Evolutionary conservation across 768 basidiomycete species (phyloP).

Genomic region (Boletus eberwhitei): DNA sequence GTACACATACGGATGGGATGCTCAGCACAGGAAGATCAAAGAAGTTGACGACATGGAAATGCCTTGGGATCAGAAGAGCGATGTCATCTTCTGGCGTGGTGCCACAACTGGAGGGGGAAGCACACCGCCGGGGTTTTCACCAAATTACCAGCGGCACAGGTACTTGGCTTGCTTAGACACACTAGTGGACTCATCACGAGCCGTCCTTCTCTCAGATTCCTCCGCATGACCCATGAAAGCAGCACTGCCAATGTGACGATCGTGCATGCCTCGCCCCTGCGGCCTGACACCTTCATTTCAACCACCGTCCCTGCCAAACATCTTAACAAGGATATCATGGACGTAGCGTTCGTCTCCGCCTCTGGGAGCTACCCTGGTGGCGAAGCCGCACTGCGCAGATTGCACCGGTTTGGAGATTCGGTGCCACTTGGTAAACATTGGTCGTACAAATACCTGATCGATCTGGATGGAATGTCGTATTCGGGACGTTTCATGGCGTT

Average conservation of each 20-base stretch:
- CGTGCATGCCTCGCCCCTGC: constrained; percentile 65
- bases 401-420: constrained; percentile 68
- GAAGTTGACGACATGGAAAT: constrained; percentile 83
- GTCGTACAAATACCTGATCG: constrained; percentile 90
- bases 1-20: constrained; percentile 92
- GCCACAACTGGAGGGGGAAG: constrained; percentile 94
- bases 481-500: constrained; percentile 86
- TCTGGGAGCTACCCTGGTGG: constrained; percentile 80
- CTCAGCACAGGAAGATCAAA: constrained; percentile 65
- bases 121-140: constrained; percentile 77
- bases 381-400: constrained; percentile 54
- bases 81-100: constrained; percentile 92
- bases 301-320: constrained; percentile 53
- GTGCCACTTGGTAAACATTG: constrained; percentile 85
- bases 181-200: background rate
- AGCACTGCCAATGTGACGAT: constrained; percentile 53
- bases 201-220: constrained; percentile 41
- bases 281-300: constrained; percentile 54
- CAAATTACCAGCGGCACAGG: constrained; percentile 86
- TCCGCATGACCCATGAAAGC: constrained; percentile 69
- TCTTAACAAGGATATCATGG: constrained; percentile 82
- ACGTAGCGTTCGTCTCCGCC: constrained; percentile 79
- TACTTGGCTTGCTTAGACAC: constrained; percentile 26
- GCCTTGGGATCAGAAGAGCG: constrained; percentile 85
- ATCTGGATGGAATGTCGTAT: constrained; percentile 95